phyloP scores from a whole-genome alignment of 352 stramenopile species.

The Phytophthora lateralis region DNA sequence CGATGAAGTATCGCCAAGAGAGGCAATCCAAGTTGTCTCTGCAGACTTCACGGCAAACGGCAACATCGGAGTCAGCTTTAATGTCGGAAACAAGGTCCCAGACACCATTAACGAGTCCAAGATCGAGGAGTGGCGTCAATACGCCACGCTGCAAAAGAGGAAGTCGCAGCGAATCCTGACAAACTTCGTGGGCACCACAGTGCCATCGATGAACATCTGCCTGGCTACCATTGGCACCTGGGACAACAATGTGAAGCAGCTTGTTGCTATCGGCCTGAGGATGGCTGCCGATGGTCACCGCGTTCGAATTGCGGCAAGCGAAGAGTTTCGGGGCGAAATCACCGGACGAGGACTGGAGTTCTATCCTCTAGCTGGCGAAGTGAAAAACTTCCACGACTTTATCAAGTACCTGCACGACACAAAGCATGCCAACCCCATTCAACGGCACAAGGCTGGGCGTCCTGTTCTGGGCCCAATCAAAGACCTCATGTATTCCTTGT shows the following conservation, averaged over 20 bases:
- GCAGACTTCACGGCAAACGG: conserved; percentile 30
- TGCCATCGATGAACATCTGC: conserved; percentile 54
- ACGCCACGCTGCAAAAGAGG: conserved; percentile 29
- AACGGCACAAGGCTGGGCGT: conserved; percentile 29
- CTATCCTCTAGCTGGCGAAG: conserved; percentile 42
- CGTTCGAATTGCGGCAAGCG: conserved; percentile 82
- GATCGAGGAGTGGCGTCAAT: conserved; percentile 31
- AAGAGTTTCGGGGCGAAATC: conserved; percentile 64
- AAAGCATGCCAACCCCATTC: conserved; percentile 33
- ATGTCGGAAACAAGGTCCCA: conserved; percentile 17
- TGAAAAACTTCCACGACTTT: conserved; percentile 40
- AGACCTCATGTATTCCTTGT: conserved; percentile 45
- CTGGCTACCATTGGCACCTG: conserved; percentile 51
- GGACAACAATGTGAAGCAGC: conserved; percentile 61
- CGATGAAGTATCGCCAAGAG: conserved; percentile 19
- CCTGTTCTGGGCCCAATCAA: conserved; percentile 31
- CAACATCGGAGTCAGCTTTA: conserved; percentile 38
- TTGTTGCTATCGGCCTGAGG: conserved; percentile 60
- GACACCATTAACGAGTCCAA: conserved; percentile 28
- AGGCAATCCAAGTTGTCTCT: conserved; percentile 24
- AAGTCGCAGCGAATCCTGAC: conserved; percentile 30
- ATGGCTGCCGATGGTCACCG: conserved; percentile 74
- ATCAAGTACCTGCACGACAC: conserved; percentile 42
- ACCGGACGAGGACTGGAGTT: conserved; percentile 51
- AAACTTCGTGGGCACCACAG: conserved; percentile 14